Evolutionary conservation across 192 early-diverging fungal genomes (phyloP).

Genomic region (Coemansia sp.): DNA sequence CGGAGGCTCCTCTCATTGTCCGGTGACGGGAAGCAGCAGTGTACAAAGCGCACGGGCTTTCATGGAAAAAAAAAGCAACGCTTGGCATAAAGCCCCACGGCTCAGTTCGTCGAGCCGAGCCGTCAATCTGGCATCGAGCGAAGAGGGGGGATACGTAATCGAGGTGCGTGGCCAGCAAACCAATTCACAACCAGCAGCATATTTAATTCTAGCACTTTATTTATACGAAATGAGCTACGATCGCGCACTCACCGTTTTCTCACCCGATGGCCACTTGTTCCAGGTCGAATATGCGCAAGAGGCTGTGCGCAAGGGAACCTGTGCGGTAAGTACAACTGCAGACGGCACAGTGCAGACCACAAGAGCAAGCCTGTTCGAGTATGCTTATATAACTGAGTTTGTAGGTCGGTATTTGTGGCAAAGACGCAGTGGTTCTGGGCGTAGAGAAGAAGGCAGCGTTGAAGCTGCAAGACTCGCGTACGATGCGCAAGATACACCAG

Average conservation of each 20-base stretch:
- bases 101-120: background rate
- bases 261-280: conserved; percentile 97
- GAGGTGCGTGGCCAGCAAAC: too few species aligned
- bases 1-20: too few species aligned
- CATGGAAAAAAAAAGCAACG: too few species aligned
- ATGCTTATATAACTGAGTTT: background rate
- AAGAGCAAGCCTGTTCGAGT: background rate
- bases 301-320: conserved; percentile 95
- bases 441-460: conserved; percentile 95
- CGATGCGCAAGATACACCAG: conserved; percentile 94
- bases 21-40: too few species aligned
- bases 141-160: too few species aligned
- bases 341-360: background rate
- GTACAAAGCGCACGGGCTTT: too few species aligned
- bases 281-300: conserved; percentile 99
- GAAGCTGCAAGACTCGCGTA: conserved; percentile 96
- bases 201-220: too few species aligned
- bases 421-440: conserved; percentile 86
- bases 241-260: conserved; percentile 94
- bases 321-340: conserved; percentile 71
- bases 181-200: too few species aligned
- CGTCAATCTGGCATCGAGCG: background rate
- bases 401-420: conserved; percentile 94
- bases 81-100: background rate
- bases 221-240: conserved; percentile 56